Conservation (phyloP, 2,329 filamentous ascomycete genomes). For the Neobulgaria alba region DNA sequence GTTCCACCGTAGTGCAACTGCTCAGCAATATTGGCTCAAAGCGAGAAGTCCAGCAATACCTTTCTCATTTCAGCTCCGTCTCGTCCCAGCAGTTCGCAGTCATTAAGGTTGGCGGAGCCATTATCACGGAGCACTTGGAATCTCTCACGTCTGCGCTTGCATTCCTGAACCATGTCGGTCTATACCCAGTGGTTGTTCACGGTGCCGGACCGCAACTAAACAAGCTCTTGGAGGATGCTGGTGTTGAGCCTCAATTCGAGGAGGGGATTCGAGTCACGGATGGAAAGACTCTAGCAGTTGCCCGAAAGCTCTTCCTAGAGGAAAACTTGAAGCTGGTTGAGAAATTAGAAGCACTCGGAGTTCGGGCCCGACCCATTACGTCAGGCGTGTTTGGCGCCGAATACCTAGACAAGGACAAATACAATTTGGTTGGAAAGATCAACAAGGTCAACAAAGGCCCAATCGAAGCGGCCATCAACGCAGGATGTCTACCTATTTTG, state of each 20-base stretch:
- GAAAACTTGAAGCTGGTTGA: slow-evolving; percentile 92
- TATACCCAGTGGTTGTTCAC: slow-evolving; percentile 93
- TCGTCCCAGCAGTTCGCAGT: slow-evolving; percentile 96
- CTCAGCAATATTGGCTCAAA: slow-evolving; percentile 94
- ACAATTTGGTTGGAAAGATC: slow-evolving; percentile 92
- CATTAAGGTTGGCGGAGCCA: slow-evolving; percentile 95
- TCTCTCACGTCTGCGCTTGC: slow-evolving; percentile 82
- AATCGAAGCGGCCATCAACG: slow-evolving; percentile 84
- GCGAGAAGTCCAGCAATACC: slow-evolving; percentile 93
- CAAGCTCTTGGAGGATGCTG: slow-evolving; percentile 77
- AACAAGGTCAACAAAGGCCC: slow-evolving; percentile 83
- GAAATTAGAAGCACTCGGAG: slow-evolving; percentile 80
- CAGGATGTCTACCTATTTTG: slow-evolving; percentile 85
- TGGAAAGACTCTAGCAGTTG: slow-evolving; percentile 85
- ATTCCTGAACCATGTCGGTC: slow-evolving; percentile 87
- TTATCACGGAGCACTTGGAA: slow-evolving; percentile 88
- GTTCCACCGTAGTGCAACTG: slow-evolving; percentile 78
- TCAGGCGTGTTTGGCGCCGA: slow-evolving; percentile 86
- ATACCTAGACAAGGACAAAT: slow-evolving; percentile 94
- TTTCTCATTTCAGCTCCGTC: slow-evolving; percentile 94
- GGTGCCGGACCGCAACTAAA: slow-evolving; percentile 94
- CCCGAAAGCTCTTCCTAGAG: slow-evolving; percentile 85
- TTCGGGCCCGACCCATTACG: slow-evolving; percentile 81
- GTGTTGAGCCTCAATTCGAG: slow-evolving; percentile 90
- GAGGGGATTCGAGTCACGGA: slow-evolving; percentile 95